phyloP scores from a whole-genome alignment of 208 protist species.

The Crithidia sp. region DNA sequence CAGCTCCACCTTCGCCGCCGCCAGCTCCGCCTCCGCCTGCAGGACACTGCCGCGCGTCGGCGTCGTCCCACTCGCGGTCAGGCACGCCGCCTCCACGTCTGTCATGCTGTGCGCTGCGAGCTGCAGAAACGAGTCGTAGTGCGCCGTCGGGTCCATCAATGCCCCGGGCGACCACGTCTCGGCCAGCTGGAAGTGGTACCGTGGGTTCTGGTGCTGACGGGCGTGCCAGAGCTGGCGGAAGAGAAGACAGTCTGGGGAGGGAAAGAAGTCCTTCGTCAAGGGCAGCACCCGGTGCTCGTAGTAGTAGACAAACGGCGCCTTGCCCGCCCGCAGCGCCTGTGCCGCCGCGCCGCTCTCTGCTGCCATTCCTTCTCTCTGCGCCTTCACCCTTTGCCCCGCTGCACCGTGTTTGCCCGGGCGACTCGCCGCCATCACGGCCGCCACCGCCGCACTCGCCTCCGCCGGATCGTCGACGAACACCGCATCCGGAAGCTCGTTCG shows the following conservation, averaged over 20 bases:
- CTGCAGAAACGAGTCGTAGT: constrained; percentile 30
- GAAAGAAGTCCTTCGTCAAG: constrained; percentile 55
- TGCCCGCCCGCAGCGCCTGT: constrained; percentile 13
- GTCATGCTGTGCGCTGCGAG: constrained; percentile 20
- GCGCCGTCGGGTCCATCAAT: constrained; percentile 47
- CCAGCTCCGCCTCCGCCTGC: constrained; percentile 24
- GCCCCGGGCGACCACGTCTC: constrained; percentile 50
- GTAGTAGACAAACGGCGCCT: constrained; percentile 36
- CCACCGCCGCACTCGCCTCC: constrained; percentile 9
- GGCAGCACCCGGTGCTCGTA: constrained; percentile 59
- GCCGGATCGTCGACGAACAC: constrained; percentile 28
- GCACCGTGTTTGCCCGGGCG: neutral
- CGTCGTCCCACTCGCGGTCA: constrained; percentile 1
- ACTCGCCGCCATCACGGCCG: constrained; percentile 20
- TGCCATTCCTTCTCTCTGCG: neutral
- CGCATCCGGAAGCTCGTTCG: neutral
- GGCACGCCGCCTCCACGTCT: constrained; percentile 26
- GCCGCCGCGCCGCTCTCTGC: neutral
- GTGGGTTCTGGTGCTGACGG: constrained; percentile 43
- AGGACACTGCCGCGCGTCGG: neutral
- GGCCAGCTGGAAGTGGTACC: constrained; percentile 59
- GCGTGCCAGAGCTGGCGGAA: constrained; percentile 58
- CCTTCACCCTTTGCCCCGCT: neutral
- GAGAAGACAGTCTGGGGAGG: constrained; percentile 39
- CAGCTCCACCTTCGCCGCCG: neutral